Conservation (phyloP, 768 basidiomycete genomes). For the Lentinula raphanica region DNA sequence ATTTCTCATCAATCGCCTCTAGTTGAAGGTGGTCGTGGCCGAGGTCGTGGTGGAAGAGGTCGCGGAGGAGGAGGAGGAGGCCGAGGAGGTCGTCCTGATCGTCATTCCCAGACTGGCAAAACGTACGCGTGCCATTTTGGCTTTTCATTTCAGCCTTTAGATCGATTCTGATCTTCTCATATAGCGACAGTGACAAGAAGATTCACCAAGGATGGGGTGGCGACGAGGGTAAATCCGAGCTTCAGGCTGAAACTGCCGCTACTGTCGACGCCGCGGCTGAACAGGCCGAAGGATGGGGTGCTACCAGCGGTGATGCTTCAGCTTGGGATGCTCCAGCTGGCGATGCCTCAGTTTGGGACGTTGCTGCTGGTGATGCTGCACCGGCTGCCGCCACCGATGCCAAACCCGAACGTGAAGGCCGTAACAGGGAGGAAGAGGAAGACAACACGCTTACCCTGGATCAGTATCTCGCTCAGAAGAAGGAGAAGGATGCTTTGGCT, state of each 20-base stretch:
- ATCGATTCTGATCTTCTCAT: constrained; percentile 11
- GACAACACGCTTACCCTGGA: constrained; percentile 93
- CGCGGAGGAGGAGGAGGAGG: constrained; percentile 49
- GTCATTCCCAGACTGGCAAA: constrained; percentile 82
- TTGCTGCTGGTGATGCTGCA: constrained; percentile 26
- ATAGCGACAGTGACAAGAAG: constrained; percentile 92
- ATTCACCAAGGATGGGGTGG: constrained; percentile 94
- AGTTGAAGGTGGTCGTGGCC: constrained; percentile 46
- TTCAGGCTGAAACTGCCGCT: constrained; percentile 76
- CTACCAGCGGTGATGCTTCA: constrained; percentile 23
- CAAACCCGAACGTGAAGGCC: constrained; percentile 24
- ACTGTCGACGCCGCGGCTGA: constrained; percentile 64
- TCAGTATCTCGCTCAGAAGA: constrained; percentile 83
- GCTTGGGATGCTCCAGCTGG: constrained; percentile 27
- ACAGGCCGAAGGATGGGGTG: constrained; percentile 26
- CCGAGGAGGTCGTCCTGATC: constrained; percentile 72
- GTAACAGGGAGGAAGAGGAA: constrained; percentile 60
- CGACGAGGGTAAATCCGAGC: constrained; percentile 80
- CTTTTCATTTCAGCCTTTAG: neutral
- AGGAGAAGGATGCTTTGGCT: constrained; percentile 46
- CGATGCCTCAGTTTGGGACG: constrained; percentile 19
- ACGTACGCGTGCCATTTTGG: constrained; percentile 48
- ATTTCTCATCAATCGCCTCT: constrained; percentile 10
- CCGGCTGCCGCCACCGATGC: constrained; percentile 22
- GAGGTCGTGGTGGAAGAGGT: constrained; percentile 47